These are phyloP conservation scores for Ogataea allantospora DNA, from an alignment of 805 yeast genomes.

Conservation along the genomic window DNA sequence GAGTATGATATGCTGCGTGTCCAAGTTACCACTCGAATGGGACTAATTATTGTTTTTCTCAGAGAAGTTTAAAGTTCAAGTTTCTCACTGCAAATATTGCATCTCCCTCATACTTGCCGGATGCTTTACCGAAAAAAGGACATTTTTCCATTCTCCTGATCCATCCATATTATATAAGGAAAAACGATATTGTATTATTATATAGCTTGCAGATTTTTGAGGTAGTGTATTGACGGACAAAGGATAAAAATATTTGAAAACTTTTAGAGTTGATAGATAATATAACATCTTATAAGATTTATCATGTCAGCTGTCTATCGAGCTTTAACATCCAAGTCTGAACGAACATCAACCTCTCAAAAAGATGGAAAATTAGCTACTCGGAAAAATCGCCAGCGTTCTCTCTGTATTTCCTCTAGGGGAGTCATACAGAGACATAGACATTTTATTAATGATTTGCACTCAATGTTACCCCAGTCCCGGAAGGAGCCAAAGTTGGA, in stretches of 20 bases:
- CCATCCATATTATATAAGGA: no score
- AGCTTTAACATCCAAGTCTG: constrained; percentile 49
- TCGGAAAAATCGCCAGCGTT: constrained; percentile 83
- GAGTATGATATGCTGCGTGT: background rate
- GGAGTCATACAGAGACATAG: constrained; percentile 96
- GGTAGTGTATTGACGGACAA: background rate
- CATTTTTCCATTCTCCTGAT: no score
- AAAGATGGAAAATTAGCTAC: constrained; percentile 31
- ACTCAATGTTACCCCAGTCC: constrained; percentile 83
- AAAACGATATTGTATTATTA: no score
- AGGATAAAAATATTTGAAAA: background rate
- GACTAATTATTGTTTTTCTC: no score
- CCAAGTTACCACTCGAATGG: no score
- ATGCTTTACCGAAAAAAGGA: no score
- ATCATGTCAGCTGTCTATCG: constrained; percentile 72
- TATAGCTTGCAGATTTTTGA: background rate
- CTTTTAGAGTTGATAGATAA: no score
- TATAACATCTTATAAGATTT: background rate
- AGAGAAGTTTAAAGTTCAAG: no score
- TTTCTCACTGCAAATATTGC: no score
- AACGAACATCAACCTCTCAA: constrained; percentile 33
- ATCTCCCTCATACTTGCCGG: no score
- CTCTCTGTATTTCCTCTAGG: constrained; percentile 85
- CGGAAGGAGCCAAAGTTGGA: constrained; percentile 96
- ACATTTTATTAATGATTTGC: constrained; percentile 82